These are phyloP conservation scores for Nematodospora valgi DNA, from an alignment of 805 yeast species.

Conservation along the genomic window DNA sequence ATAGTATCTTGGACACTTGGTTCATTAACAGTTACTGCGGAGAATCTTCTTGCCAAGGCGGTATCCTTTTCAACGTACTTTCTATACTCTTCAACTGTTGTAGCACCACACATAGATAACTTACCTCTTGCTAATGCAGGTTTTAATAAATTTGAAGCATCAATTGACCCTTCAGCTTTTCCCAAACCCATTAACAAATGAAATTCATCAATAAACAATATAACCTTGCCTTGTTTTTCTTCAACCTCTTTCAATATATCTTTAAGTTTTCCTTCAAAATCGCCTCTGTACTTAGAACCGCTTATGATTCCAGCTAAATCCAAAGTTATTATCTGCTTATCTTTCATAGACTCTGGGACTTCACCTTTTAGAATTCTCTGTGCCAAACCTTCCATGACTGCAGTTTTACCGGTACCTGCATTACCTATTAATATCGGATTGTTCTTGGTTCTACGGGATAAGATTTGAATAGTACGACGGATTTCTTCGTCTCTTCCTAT, in stretches of 20 bases:
- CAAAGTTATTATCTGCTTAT: conserved; percentile 75
- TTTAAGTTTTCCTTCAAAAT: conserved; percentile 88
- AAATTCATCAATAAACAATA: conserved; percentile 86
- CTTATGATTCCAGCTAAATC: conserved; percentile 88
- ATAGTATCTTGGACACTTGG: conserved; percentile 91
- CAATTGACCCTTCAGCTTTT: conserved; percentile 91
- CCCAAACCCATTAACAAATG: conserved; percentile 89
- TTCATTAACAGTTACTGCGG: conserved; percentile 80
- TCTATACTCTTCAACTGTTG: conserved; percentile 89
- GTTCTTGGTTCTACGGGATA: conserved; percentile 90
- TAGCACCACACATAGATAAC: conserved; percentile 93
- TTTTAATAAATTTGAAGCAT: conserved; percentile 88
- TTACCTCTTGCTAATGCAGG: conserved; percentile 93
- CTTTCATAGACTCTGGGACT: conserved; percentile 91
- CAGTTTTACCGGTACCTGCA: conserved; percentile 98
- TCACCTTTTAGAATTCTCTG: conserved; percentile 88
- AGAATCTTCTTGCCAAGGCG: conserved; percentile 91
- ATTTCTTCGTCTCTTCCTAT: conserved; percentile 97
- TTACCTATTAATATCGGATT: conserved; percentile 93
- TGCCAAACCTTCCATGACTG: conserved; percentile 94
- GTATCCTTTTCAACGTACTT: conserved; percentile 95
- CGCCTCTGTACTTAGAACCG: conserved; percentile 95
- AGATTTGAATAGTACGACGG: conserved; percentile 84
- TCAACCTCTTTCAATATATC: conserved; percentile 80
- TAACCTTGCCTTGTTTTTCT: conserved; percentile 68